phyloP scores from a whole-genome alignment of 306 rosid genomes.

The Trichosanthes truncata region DNA sequence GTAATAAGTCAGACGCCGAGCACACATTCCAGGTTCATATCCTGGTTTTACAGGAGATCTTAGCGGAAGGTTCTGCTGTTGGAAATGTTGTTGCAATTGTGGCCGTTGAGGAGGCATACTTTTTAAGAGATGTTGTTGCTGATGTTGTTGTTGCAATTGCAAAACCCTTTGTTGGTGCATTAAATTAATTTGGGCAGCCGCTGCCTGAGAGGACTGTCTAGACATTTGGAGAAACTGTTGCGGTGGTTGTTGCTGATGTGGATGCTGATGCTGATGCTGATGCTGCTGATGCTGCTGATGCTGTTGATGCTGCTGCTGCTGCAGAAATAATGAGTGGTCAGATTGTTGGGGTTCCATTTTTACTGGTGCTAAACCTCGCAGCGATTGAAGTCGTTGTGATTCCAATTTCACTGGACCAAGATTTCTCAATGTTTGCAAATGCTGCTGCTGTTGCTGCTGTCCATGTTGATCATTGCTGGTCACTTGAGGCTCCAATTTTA shows the following conservation, averaged over 20 bases:
- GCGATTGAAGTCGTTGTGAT: constrained; percentile 61
- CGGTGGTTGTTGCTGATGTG: constrained; percentile 52
- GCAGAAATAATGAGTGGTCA: constrained; percentile 72
- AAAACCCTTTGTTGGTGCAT: constrained; percentile 71
- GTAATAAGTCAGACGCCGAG: constrained; percentile 82
- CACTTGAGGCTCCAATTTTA: constrained; percentile 79
- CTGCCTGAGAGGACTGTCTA: constrained; percentile 73
- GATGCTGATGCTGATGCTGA: constrained; percentile 27
- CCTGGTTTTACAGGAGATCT: constrained; percentile 72
- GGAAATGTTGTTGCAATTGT: constrained; percentile 76
- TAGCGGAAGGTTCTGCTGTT: constrained; percentile 59
- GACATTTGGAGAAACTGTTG: constrained; percentile 86
- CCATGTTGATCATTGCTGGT: constrained; percentile 59
- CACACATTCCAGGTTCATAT: constrained; percentile 98
- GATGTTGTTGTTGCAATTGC: constrained; percentile 82
- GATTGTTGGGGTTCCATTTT: constrained; percentile 80
- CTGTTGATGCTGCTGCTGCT: constrained; percentile 27
- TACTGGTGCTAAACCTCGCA: constrained; percentile 55
- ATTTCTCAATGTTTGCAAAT: constrained; percentile 46
- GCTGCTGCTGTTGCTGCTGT: constrained; percentile 54
- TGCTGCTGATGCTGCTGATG: constrained; percentile 22
- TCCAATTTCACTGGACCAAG: constrained; percentile 66
- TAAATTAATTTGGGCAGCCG: constrained; percentile 81
- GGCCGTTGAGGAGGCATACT: constrained; percentile 81
- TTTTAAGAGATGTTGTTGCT: constrained; percentile 84